phyloP scores from a whole-genome alignment of 78 protist species.

The Capsaspora owczarzaki region DNA sequence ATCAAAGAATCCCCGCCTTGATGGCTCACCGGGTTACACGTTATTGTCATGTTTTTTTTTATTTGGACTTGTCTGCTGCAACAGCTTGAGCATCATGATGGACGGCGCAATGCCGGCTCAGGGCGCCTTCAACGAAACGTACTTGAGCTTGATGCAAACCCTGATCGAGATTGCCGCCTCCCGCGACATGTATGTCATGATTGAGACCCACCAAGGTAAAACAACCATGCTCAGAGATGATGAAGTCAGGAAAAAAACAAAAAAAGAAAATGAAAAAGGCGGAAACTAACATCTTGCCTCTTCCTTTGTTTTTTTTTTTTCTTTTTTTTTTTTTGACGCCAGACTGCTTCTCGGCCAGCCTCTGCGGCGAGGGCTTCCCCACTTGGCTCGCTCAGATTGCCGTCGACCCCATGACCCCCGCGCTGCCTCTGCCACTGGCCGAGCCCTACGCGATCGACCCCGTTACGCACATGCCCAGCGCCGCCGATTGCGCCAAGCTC shows the following conservation, averaged over 20 bases:
- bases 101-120: slow-evolving; percentile 60
- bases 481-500: slow-evolving; percentile 32
- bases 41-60: no score
- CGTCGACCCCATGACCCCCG: neutral
- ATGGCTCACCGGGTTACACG: no score
- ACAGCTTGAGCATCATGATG: no score
- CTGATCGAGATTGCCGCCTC: slow-evolving; percentile 31
- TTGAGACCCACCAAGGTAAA: slow-evolving; percentile 76
- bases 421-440: slow-evolving; percentile 28
- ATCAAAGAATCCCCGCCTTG: no score
- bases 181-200: slow-evolving; percentile 44
- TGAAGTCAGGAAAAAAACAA: slow-evolving; percentile 78
- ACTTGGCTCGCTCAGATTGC: no score
- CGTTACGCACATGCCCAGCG: neutral
- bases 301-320: neutral
- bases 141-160: slow-evolving; percentile 29
- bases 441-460: slow-evolving; percentile 10
- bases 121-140: slow-evolving; percentile 45
- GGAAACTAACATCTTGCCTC: no score
- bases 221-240: slow-evolving; percentile 33
- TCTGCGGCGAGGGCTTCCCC: slow-evolving; percentile 56
- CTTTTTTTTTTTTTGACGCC: neutral
- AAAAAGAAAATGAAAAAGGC: no score
- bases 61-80: no score
- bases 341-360: neutral